These are phyloP conservation scores for Phytophthora pistaciae DNA, from an alignment of 352 stramenopile species.

Conservation along the genomic window DNA sequence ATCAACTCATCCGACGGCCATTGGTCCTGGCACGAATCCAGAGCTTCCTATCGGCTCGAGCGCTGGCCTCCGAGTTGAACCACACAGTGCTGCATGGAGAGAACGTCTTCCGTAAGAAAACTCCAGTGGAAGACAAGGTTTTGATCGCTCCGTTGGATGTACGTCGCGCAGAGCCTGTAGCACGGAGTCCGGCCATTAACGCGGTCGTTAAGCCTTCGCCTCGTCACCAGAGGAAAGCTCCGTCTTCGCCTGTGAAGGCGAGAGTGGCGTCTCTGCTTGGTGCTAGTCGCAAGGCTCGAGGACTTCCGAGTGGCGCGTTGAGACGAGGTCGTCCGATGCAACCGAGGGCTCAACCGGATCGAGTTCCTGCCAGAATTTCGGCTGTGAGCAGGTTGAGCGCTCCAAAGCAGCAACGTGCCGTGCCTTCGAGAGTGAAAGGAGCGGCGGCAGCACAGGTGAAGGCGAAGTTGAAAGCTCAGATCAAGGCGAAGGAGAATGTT, in stretches of 20 bases:
- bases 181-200: not conserved
- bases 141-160: slow-evolving; percentile 1
- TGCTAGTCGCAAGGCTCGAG: slow-evolving; percentile 29
- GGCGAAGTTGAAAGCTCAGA: slow-evolving; percentile 21
- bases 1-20: slow-evolving; percentile 61
- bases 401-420: slow-evolving; percentile 16
- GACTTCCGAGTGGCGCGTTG: slow-evolving; percentile 15
- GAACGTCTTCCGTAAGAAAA: slow-evolving; percentile 65
- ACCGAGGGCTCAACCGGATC: slow-evolving; percentile 21
- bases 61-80: slow-evolving; percentile 63
- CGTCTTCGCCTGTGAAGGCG: slow-evolving; percentile 4
- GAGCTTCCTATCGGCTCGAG: slow-evolving; percentile 63
- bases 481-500: slow-evolving; percentile 20
- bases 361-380: slow-evolving; percentile 17
- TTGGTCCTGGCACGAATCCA: slow-evolving; percentile 75
- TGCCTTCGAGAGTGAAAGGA: slow-evolving; percentile 10
- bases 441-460: slow-evolving; percentile 14
- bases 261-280: slow-evolving; percentile 23
- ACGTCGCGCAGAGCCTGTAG: slow-evolving; percentile 18
- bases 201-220: slow-evolving; percentile 12
- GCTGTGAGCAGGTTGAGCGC: slow-evolving; percentile 4
- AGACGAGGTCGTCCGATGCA: slow-evolving; percentile 14
- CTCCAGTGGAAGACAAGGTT: slow-evolving; percentile 5
- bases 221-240: slow-evolving; percentile 6
- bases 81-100: slow-evolving; percentile 82